These are phyloP conservation scores for Aphanomyces cochlioides DNA, from an alignment of 352 stramenopile genomes.

Conservation along the genomic window DNA sequence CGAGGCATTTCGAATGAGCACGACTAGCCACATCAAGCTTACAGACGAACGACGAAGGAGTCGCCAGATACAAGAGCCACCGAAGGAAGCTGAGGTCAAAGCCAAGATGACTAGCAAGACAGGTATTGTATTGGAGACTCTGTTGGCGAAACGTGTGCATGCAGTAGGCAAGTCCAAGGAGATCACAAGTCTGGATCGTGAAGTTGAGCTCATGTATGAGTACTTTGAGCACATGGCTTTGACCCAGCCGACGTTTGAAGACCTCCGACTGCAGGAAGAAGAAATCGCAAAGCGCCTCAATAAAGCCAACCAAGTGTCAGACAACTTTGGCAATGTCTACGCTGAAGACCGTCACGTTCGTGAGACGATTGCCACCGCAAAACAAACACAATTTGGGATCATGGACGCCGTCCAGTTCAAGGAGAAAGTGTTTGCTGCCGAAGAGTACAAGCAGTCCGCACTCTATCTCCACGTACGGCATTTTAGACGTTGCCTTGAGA, in stretches of 20 bases:
- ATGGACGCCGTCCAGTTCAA: neutral
- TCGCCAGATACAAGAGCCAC: neutral
- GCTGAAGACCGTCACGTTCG: conserved; percentile 12
- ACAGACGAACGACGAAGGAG: conserved; percentile 6
- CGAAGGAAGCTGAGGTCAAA: neutral
- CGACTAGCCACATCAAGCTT: neutral
- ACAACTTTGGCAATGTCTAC: conserved; percentile 22
- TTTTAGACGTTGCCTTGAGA: neutral
- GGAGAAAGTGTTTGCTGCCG: conserved; percentile 16
- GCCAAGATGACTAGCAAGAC: neutral
- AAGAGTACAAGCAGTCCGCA: conserved; percentile 12
- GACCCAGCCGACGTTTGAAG: conserved; percentile 26
- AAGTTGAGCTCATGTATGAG: neutral
- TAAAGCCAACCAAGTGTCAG: neutral
- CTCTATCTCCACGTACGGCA: conserved; percentile 9
- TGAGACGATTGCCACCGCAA: neutral
- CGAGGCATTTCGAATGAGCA: conserved; percentile 10
- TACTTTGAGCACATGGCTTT: conserved; percentile 31
- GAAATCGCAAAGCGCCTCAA: neutral
- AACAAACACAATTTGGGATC: neutral
- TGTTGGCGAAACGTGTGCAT: no score
- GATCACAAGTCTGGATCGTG: neutral
- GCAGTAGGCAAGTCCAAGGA: neutral
- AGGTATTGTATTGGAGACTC: no score
- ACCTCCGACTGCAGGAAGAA: neutral